These are phyloP conservation scores for Babesia bigemina DNA, from an alignment of 169 alveolate species.

Conservation along the genomic window DNA sequence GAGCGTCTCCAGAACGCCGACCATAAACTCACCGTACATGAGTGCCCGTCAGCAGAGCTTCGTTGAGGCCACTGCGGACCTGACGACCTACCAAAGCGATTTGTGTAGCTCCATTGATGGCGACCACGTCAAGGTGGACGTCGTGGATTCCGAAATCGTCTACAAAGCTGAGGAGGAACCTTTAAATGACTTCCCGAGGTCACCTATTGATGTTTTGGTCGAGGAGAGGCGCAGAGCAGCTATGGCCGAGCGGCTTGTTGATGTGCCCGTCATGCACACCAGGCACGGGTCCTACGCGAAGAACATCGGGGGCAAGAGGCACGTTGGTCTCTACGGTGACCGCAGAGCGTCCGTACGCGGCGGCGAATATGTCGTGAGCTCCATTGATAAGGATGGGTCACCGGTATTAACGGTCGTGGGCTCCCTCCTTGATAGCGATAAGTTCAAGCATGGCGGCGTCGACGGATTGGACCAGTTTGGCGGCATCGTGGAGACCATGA, in stretches of 20 bases:
- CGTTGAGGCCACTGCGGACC: constrained; percentile 4
- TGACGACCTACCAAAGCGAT: constrained; percentile 18
- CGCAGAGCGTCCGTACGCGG: background rate
- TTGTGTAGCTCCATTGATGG: background rate
- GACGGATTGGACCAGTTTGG: constrained; percentile 30
- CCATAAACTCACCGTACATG: background rate
- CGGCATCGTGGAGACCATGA: constrained; percentile 25
- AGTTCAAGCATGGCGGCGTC: background rate
- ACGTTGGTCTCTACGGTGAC: background rate
- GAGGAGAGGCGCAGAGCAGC: background rate
- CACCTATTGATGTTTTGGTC: background rate
- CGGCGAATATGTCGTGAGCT: background rate
- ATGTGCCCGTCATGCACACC: background rate
- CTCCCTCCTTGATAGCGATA: too few relatives aligned
- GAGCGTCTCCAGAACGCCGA: constrained; percentile 23
- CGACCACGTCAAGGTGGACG: background rate
- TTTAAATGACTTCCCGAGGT: background rate
- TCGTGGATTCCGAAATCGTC: constrained; percentile 1
- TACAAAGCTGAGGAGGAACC: background rate
- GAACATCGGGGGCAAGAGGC: background rate
- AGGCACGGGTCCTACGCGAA: background rate
- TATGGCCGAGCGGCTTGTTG: background rate
- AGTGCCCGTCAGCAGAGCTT: background rate
- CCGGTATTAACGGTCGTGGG: too few relatives aligned
- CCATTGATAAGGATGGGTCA: background rate